Percentiles rank a stretch among this genome's conserved stretches.
Conservation (phyloP, 495 filamentous ascomycete species). For the Tuber aestivum region DNA sequence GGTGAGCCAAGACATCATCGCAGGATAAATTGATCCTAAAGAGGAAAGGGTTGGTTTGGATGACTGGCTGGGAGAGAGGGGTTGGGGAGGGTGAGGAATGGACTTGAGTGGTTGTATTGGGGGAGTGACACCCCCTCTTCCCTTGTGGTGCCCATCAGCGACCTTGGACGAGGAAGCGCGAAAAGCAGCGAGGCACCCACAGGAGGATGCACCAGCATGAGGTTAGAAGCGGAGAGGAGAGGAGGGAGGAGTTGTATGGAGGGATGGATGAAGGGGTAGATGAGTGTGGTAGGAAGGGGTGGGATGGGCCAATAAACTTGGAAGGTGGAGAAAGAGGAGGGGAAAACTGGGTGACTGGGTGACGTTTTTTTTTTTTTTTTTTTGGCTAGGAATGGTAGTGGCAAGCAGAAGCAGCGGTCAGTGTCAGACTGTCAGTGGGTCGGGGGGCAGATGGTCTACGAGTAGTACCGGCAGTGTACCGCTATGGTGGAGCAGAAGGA, state of each 20-base stretch:
- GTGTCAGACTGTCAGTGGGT: conserved; percentile 6
- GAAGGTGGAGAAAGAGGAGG: not conserved
- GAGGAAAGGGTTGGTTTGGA: not conserved
- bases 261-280: not conserved
- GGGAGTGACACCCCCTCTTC: not conserved
- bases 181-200: not conserved
- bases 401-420: conserved; percentile 2
- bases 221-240: not conserved
- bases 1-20: conserved; percentile 3
- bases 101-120: not conserved
- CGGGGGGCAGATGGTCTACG: not conserved
- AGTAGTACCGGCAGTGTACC: not conserved
- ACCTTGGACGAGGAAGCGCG: not conserved
- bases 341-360: not conserved
- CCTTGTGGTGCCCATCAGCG: not conserved
- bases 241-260: not conserved
- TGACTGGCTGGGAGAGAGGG: not conserved
- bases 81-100: not conserved
- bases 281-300: not conserved
- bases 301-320: not conserved
- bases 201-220: not conserved
- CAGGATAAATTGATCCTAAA: not conserved
- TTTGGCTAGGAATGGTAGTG: not conserved
- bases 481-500: not conserved
- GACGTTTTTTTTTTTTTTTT: no score